A percentile compares a stretch with the other conserved stretches of the same genome.
phyloP scores from a whole-genome alignment of 225 moss, liverwort and hornwort species.

The Antitrichia curtipendula region DNA sequence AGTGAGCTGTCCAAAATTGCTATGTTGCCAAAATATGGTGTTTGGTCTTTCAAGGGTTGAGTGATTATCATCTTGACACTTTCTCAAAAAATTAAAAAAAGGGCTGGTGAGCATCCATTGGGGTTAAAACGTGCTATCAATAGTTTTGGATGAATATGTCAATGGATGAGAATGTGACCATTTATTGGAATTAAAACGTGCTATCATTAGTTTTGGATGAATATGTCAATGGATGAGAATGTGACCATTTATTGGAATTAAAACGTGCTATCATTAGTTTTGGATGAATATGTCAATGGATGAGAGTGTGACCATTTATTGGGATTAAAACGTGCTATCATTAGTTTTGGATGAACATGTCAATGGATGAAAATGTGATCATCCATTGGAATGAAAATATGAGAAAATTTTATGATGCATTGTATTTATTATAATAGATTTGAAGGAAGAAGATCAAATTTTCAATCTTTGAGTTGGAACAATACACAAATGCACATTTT shows the following conservation, averaged over 20 bases:
- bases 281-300: not conserved
- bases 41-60: too few species aligned
- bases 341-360: not conserved
- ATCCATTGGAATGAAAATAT: not conserved
- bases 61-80: too few species aligned
- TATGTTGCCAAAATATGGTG: too few species aligned
- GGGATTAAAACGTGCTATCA: not conserved
- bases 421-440: not conserved
- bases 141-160: too few species aligned
- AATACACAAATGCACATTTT: not conserved
- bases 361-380: not conserved
- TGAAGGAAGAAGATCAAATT: not conserved
- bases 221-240: not conserved
- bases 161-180: not conserved
- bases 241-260: not conserved
- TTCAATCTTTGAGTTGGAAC: not conserved
- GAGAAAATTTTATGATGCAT: rapidly evolving
- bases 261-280: not conserved
- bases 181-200: too few species aligned
- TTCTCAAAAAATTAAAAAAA: too few species aligned
- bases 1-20: too few species aligned
- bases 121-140: too few species aligned
- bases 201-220: not conserved
- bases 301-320: not conserved
- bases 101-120: too few species aligned